A percentile compares a stretch with the other conserved stretches of the same genome.
phyloP scores from a whole-genome alignment of 1,139 yeast genomes.

The Diutina catenulata region DNA sequence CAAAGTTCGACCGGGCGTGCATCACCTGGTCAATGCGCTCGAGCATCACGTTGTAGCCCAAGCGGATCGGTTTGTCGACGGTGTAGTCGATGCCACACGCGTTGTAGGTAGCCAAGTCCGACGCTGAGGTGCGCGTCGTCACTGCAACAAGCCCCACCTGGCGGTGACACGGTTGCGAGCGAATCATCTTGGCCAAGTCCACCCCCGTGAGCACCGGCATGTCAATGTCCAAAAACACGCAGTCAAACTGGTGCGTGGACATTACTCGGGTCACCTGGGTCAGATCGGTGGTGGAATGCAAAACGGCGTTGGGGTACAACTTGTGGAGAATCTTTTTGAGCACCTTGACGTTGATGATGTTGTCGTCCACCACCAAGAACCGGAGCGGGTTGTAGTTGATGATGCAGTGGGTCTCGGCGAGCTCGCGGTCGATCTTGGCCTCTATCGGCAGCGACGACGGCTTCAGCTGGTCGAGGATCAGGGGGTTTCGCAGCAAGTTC shows the following conservation, averaged over 20 bases:
- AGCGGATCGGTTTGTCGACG: slow-evolving; percentile 29
- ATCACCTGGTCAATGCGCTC: slow-evolving; percentile 12
- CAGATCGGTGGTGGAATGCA: slow-evolving; percentile 21
- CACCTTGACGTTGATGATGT: slow-evolving; percentile 28
- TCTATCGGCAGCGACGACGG: not conserved
- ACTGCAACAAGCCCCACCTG: slow-evolving; percentile 31
- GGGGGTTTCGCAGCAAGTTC: slow-evolving; percentile 1
- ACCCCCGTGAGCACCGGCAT: slow-evolving; percentile 35
- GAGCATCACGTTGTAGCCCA: slow-evolving; percentile 12
- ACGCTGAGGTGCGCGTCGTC: slow-evolving; percentile 21
- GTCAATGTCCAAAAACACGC: slow-evolving; percentile 33
- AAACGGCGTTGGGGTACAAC: slow-evolving; percentile 23
- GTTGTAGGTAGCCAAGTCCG: slow-evolving; percentile 21
- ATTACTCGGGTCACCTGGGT: slow-evolving; percentile 15
- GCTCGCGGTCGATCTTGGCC: slow-evolving; percentile 11
- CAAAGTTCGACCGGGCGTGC: too few species aligned
- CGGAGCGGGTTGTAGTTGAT: slow-evolving; percentile 16
- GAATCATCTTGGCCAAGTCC: slow-evolving; percentile 23
- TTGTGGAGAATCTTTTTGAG: slow-evolving; percentile 21
- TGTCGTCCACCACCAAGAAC: slow-evolving; percentile 34
- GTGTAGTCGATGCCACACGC: slow-evolving; percentile 30
- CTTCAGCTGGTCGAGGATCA: not conserved
- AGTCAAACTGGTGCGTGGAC: slow-evolving; percentile 16
- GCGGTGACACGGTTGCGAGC: slow-evolving; percentile 10
- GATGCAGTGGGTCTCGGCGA: slow-evolving; percentile 6